Percentiles rank a stretch among this genome's conserved stretches.
Evolutionary conservation across 2,329 filamentous ascomycete species (phyloP).

Genomic region (Trichoderma sp.): DNA sequence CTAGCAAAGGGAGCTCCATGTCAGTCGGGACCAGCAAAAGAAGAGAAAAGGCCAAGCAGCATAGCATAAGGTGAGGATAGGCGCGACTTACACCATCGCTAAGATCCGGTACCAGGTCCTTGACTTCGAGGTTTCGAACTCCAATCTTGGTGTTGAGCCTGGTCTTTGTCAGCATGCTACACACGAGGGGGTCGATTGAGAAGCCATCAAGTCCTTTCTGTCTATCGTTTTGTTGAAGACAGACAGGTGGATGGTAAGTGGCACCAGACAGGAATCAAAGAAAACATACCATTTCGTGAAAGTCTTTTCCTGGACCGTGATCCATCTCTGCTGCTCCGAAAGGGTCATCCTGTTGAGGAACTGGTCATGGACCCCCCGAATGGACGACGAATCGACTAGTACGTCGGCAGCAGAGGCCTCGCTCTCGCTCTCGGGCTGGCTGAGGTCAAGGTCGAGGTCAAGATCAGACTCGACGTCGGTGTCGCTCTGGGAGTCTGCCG

Average conservation of each 20-base stretch:
- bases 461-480: slow-evolving; percentile 30
- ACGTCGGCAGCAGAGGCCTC: slow-evolving; percentile 41
- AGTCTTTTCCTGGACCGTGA: slow-evolving; percentile 93
- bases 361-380: slow-evolving; percentile 54
- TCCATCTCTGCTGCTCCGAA: slow-evolving; percentile 67
- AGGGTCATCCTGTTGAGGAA: slow-evolving; percentile 63
- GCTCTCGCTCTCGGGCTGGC: slow-evolving; percentile 33
- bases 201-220: slow-evolving; percentile 1
- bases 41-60: background rate
- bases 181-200: slow-evolving; percentile 22
- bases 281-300: slow-evolving; percentile 83
- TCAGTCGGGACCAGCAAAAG: slow-evolving; percentile 26
- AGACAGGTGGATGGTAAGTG: background rate
- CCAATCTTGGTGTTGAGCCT: slow-evolving; percentile 97
- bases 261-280: background rate
- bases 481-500: slow-evolving; percentile 13
- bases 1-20: slow-evolving; percentile 47
- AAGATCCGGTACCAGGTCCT: slow-evolving; percentile 85
- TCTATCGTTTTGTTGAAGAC: background rate
- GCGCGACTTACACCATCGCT: slow-evolving; percentile 79
- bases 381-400: slow-evolving; percentile 35
- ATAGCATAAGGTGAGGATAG: background rate
- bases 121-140: slow-evolving; percentile 74
- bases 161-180: slow-evolving; percentile 5
- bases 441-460: slow-evolving; percentile 32